These are phyloP conservation scores for Euphorbia tirucalli DNA, from an alignment of 345 rosid genomes.

Conservation along the genomic window DNA sequence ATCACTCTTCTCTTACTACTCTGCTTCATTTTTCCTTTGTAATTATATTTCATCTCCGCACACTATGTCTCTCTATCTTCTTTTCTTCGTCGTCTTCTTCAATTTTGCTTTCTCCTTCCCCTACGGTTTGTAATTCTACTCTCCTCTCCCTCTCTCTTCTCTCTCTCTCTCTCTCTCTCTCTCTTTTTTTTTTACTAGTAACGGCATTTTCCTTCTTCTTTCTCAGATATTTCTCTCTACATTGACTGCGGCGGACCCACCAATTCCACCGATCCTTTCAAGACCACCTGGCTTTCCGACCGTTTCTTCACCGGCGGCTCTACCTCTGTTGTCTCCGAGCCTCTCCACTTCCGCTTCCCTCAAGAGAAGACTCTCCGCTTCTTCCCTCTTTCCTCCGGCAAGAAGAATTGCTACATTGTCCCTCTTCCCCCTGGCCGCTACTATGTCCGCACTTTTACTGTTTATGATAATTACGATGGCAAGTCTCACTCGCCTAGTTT, in stretches of 20 bases:
- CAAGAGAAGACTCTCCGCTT: constrained; percentile 77
- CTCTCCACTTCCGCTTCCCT: constrained; percentile 60
- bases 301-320: constrained; percentile 75
- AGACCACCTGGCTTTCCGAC: constrained; percentile 82
- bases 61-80: not conserved
- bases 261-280: constrained; percentile 56
- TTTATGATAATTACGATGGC: constrained; percentile 93
- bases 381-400: constrained; percentile 91
- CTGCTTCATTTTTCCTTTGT: not conserved
- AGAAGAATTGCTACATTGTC: constrained; percentile 86
- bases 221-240: constrained; percentile 58
- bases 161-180: not conserved
- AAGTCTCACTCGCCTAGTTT: constrained; percentile 82
- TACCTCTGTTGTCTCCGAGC: constrained; percentile 74
- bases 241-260: constrained; percentile 79
- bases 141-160: not conserved
- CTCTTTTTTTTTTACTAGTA: not conserved
- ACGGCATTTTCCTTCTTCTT: not conserved
- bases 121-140: constrained; percentile 5
- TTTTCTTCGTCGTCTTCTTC: constrained; percentile 10
- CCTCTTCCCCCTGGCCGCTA: constrained; percentile 81
- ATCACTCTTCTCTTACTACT: not conserved
- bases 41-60: too few species aligned
- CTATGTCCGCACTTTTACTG: constrained; percentile 90
- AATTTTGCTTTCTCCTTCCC: constrained; percentile 6